Percentiles rank a stretch among this genome's conserved stretches.
Conservation (phyloP, 768 basidiomycete genomes). For the Tulasnella sp. region DNA sequence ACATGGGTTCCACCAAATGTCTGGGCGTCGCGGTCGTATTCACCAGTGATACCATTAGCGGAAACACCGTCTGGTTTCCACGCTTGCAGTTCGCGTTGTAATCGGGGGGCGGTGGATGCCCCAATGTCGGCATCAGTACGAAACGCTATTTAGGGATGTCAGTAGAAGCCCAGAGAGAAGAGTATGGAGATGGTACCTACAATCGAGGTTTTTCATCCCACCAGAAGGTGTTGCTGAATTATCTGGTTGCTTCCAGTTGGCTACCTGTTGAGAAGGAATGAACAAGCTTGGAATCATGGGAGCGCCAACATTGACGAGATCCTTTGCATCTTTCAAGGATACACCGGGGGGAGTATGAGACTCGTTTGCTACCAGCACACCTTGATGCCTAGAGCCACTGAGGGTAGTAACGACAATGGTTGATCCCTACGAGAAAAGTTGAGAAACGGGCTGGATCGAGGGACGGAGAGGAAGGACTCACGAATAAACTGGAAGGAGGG, state of each 20-base stretch:
- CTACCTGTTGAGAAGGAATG: constrained; percentile 35
- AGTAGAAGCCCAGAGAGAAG: constrained; percentile 3
- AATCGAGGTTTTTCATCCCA: constrained; percentile 14
- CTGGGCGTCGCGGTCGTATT: constrained; percentile 39
- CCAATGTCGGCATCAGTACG: constrained; percentile 73
- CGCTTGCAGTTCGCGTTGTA: constrained; percentile 69
- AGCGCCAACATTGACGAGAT: constrained; percentile 49
- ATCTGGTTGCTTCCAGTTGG: constrained; percentile 13
- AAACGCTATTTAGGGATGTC: constrained; percentile 40
- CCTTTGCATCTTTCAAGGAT: constrained; percentile 64
- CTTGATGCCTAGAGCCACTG: constrained; percentile 59
- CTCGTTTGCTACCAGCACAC: constrained; percentile 35
- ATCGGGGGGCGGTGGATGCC: constrained; percentile 33
- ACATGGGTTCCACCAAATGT: constrained; percentile 48
- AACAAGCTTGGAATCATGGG: constrained; percentile 60
- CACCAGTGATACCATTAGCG: constrained; percentile 23
- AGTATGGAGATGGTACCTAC: background rate
- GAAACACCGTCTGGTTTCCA: constrained; percentile 42
- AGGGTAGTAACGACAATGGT: constrained; percentile 66
- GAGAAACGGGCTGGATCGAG: background rate
- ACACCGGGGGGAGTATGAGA: constrained; percentile 34
- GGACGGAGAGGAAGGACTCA: constrained; percentile 3
- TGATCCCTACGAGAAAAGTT: constrained; percentile 41
- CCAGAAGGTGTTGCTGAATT: constrained; percentile 9
- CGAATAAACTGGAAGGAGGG: constrained; percentile 10